Evolutionary conservation across 202 grass and related monocot species (phyloP).

Genomic region (Setaria viridis): DNA sequence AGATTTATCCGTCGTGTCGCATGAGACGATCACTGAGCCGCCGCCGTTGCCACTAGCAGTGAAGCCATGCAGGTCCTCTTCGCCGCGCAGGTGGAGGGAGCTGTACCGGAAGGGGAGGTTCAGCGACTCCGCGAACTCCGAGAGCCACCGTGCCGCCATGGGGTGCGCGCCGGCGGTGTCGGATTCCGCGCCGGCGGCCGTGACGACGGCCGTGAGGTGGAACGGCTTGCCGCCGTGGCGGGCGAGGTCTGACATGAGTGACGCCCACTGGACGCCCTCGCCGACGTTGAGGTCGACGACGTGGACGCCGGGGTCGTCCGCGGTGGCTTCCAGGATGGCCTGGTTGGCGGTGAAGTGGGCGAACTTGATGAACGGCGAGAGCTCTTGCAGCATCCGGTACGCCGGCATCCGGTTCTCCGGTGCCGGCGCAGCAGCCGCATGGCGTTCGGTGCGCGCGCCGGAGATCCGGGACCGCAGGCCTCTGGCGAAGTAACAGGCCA

Average conservation of each 20-base stretch:
- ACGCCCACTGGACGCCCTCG: constrained; percentile 63
- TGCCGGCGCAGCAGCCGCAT: background rate
- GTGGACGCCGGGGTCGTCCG: constrained; percentile 37
- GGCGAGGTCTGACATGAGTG: constrained; percentile 55
- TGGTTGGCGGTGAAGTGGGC: constrained; percentile 63
- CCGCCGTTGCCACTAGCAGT: background rate
- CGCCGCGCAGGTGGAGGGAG: background rate
- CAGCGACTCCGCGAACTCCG: constrained; percentile 47
- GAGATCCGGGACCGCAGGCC: constrained; percentile 40
- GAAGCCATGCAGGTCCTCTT: constrained; percentile 19
- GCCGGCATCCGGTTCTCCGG: constrained; percentile 10
- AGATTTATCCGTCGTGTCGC: constrained; percentile 31
- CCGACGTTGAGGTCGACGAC: constrained; percentile 53
- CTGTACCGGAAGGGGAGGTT: constrained; percentile 39
- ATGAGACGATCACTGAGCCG: constrained; percentile 40
- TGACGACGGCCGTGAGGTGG: constrained; percentile 32
- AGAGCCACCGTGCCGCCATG: constrained; percentile 41
- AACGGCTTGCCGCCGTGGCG: constrained; percentile 28
- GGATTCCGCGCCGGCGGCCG: background rate
- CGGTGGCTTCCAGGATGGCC: constrained; percentile 62
- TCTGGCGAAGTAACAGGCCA: constrained; percentile 48
- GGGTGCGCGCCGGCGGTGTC: background rate
- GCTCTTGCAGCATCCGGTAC: constrained; percentile 47
- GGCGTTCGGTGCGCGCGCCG: background rate
- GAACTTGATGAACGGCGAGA: constrained; percentile 58